Evolutionary conservation across 345 rosid genomes (phyloP).

Genomic region (Anastatica hierochuntica): DNA sequence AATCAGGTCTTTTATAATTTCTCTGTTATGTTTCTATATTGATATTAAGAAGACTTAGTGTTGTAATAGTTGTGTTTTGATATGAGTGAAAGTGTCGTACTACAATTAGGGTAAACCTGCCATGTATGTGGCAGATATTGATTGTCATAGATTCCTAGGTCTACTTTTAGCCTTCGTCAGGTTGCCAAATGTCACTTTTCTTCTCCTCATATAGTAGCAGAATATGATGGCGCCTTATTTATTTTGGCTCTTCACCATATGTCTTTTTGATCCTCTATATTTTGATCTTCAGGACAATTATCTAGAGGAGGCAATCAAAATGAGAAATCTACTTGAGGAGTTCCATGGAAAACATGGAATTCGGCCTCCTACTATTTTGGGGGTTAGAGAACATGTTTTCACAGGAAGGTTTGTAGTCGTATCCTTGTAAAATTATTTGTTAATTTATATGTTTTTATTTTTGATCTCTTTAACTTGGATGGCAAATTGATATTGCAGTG

Average conservation of each 20-base stretch:
- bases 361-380: conserved; percentile 91
- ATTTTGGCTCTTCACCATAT: neutral
- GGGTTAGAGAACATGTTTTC: conserved; percentile 90
- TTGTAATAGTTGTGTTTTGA: neutral
- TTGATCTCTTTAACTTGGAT: conserved; percentile 16
- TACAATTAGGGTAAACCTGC: neutral
- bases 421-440: neutral
- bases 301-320: conserved; percentile 94
- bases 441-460: neutral
- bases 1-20: conserved; percentile 58
- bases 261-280: conserved; percentile 5
- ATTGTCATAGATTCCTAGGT: conserved; percentile 7
- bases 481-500: conserved; percentile 52
- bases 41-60: neutral
- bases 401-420: conserved; percentile 70
- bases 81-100: conserved; percentile 1
- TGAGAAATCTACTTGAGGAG: conserved; percentile 97
- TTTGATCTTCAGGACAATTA: conserved; percentile 68
- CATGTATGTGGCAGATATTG: conserved; percentile 7
- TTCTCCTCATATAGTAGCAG: conserved; percentile 3
- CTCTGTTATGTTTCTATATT: neutral
- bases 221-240: neutral
- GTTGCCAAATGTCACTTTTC: neutral
- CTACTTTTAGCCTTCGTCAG: conserved; percentile 3
- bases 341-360: conserved; percentile 88